These are phyloP conservation scores for Scutellaria barbata DNA, from an alignment of 257 asterid genomes.

Conservation along the genomic window DNA sequence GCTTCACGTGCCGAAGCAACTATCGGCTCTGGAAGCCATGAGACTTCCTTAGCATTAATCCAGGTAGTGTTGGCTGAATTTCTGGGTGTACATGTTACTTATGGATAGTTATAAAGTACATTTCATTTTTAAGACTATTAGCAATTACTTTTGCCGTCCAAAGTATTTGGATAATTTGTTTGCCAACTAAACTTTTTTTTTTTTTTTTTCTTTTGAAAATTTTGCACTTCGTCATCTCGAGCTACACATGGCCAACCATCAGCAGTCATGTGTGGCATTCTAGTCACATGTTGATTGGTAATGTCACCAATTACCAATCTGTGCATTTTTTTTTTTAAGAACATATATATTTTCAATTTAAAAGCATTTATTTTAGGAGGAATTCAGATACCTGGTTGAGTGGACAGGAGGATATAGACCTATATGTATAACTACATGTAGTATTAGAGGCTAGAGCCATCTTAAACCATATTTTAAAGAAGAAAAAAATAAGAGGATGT, in stretches of 20 bases:
- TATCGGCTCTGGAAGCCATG: neutral
- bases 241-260: too few relatives aligned
- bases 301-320: too few relatives aligned
- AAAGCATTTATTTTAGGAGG: neutral
- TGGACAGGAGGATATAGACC: neutral
- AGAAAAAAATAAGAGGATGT: neutral
- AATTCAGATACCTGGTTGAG: neutral
- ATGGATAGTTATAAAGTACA: neutral
- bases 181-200: too few relatives aligned
- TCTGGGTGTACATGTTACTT: neutral
- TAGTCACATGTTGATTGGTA: too few relatives aligned
- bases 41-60: neutral
- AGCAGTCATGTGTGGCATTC: too few relatives aligned
- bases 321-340: neutral
- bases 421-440: neutral
- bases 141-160: too few relatives aligned
- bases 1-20: neutral
- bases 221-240: too few relatives aligned
- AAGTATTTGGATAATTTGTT: too few relatives aligned
- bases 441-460: neutral
- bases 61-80: neutral
- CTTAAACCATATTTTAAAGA: neutral
- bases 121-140: neutral
- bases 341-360: too few relatives aligned
- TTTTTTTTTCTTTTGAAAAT: too few relatives aligned